phyloP scores from a whole-genome alignment of 2,329 filamentous ascomycete genomes.

The Fusarium odoratissimum region DNA sequence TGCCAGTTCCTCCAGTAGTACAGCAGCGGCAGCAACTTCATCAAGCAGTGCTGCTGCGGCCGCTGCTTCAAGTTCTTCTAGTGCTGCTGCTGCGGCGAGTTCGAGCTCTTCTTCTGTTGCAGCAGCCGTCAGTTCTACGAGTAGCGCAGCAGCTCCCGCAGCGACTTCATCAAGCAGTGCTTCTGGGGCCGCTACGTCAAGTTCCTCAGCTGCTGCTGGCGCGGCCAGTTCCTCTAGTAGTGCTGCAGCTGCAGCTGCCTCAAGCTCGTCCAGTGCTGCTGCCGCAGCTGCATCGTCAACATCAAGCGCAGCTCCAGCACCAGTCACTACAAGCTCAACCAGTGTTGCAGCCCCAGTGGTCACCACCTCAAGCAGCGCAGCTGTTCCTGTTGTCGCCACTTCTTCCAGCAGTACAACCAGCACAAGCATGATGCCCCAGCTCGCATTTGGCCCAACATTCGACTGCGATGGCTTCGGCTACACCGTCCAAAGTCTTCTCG shows the following conservation, averaged over 20 bases:
- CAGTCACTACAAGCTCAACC: neutral
- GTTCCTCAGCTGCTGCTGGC: neutral
- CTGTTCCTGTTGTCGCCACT: neutral
- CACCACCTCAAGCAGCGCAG: neutral
- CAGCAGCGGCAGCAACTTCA: neutral
- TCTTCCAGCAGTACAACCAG: neutral
- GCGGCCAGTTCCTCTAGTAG: neutral
- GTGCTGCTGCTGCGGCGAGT: fast-evolving
- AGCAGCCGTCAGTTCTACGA: neutral
- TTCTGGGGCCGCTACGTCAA: neutral
- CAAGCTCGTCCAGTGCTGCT: neutral
- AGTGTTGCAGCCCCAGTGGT: neutral
- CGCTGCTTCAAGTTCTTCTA: neutral
- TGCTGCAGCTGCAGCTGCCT: neutral
- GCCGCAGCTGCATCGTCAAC: neutral
- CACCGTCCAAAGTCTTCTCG: neutral
- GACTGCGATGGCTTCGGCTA: conserved; percentile 29
- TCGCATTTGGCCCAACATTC: conserved; percentile 22
- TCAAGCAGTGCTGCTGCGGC: neutral
- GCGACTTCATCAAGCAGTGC: neutral
- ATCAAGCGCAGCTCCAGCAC: neutral
- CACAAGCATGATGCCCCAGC: neutral
- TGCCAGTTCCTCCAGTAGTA: neutral
- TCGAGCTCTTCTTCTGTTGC: neutral
- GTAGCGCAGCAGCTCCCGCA: neutral